Evolutionary conservation across 179 eudicot species (phyloP).

Genomic region (Camellia oleifera): DNA sequence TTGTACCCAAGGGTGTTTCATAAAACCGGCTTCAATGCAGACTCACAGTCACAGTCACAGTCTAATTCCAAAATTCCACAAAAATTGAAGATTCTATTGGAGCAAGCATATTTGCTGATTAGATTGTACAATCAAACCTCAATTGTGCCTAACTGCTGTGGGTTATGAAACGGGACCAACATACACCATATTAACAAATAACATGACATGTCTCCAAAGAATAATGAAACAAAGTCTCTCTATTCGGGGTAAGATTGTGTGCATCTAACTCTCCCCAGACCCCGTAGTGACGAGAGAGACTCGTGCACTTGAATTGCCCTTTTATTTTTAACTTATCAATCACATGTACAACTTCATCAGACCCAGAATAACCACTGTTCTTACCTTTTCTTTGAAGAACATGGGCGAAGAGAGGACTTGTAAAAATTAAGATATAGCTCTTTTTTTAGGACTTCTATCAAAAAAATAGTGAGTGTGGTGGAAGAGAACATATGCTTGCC

Average conservation of each 20-base stretch:
- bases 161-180: not conserved
- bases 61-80: not conserved
- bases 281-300: too few species aligned
- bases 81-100: not conserved
- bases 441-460: not conserved
- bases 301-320: too few species aligned
- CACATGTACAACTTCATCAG: constrained; percentile 20
- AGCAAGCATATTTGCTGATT: not conserved
- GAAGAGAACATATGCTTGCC: constrained; percentile 7
- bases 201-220: not conserved
- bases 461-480: not conserved
- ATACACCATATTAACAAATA: not conserved
- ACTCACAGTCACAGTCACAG: not conserved
- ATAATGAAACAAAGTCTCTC: too few species aligned
- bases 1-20: not conserved
- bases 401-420: not conserved
- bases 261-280: too few species aligned
- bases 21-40: not conserved
- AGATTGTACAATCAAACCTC: not conserved
- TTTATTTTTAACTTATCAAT: not conserved
- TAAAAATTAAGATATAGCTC: not conserved
- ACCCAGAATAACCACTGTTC: constrained; percentile 19
- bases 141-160: not conserved
- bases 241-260: too few species aligned
- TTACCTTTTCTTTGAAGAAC: not conserved